A percentile compares a stretch with the other conserved stretches of the same genome.
phyloP scores from a whole-genome alignment of 257 asterid species.

The Solanum piurae region DNA sequence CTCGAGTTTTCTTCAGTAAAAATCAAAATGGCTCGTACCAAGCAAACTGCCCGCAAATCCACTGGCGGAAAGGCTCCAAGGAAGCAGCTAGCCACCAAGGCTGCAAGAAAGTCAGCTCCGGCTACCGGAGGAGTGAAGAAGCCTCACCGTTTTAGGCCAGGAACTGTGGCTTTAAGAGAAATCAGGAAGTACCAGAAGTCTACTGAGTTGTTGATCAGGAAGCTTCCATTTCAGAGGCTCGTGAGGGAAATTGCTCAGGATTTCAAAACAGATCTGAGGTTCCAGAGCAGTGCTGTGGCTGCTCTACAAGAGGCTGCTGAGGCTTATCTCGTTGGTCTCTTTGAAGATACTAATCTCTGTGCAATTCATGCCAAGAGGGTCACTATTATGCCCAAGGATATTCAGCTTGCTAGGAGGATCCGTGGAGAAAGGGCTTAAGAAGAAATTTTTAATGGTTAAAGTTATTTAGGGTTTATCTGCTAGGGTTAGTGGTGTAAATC shows the following conservation, averaged over 20 bases:
- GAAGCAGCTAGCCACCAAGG: slow-evolving; percentile 74
- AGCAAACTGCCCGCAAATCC: slow-evolving; percentile 70
- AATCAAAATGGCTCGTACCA: slow-evolving; percentile 47
- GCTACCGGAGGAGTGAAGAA: slow-evolving; percentile 79
- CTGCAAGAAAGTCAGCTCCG: slow-evolving; percentile 71
- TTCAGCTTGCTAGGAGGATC: slow-evolving; percentile 58
- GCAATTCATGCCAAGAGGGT: slow-evolving; percentile 69
- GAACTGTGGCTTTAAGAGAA: slow-evolving; percentile 69
- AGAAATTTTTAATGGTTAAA: background rate
- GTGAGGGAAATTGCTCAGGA: slow-evolving; percentile 72
- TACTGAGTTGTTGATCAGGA: slow-evolving; percentile 56
- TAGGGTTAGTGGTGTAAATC: background rate
- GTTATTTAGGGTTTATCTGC: background rate
- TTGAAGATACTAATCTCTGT: slow-evolving; percentile 60
- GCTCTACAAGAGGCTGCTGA: slow-evolving; percentile 75
- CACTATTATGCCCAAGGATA: slow-evolving; percentile 65
- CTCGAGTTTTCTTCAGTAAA: background rate
- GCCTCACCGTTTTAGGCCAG: slow-evolving; percentile 71
- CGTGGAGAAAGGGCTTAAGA: slow-evolving; percentile 52
- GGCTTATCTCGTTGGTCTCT: slow-evolving; percentile 51
- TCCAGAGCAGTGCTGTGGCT: slow-evolving; percentile 69
- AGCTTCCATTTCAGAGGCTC: slow-evolving; percentile 63
- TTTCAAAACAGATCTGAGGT: slow-evolving; percentile 68
- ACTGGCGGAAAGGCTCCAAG: slow-evolving; percentile 77
- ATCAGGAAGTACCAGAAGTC: slow-evolving; percentile 63